A percentile compares a stretch with the other conserved stretches of the same genome.
These are phyloP conservation scores for Trichoderma cornu-damae DNA, from an alignment of 2,329 filamentous ascomycete genomes.

Conservation along the genomic window DNA sequence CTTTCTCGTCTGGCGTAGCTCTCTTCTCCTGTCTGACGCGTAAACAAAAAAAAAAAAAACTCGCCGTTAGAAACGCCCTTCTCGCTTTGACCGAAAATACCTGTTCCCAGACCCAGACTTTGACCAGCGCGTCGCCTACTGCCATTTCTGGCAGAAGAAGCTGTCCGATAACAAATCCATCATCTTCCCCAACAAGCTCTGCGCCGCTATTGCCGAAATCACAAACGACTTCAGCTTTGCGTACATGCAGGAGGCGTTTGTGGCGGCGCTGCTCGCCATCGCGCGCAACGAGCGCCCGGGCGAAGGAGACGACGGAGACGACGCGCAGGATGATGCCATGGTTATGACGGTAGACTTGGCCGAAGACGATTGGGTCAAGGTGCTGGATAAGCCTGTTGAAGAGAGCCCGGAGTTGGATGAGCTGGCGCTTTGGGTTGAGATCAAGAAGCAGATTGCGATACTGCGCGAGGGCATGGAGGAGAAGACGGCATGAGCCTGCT, in stretches of 20 bases:
- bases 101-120: slow-evolving; percentile 54
- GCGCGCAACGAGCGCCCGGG: slow-evolving; percentile 34
- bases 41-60: too few species aligned
- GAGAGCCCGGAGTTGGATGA: slow-evolving; percentile 43
- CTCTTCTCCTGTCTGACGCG: too few species aligned
- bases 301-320: slow-evolving; percentile 24
- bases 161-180: slow-evolving; percentile 52
- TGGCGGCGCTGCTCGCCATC: slow-evolving; percentile 56
- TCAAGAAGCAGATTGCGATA: slow-evolving; percentile 58
- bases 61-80: slow-evolving; percentile 51
- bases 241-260: slow-evolving; percentile 65
- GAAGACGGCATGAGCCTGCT: slow-evolving; percentile 15
- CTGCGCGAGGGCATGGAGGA: slow-evolving; percentile 55
- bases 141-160: slow-evolving; percentile 57
- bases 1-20: background rate
- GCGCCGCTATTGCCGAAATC: slow-evolving; percentile 54
- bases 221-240: slow-evolving; percentile 64
- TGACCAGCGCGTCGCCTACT: slow-evolving; percentile 54
- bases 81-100: slow-evolving; percentile 63
- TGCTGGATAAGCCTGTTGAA: slow-evolving; percentile 25
- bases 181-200: slow-evolving; percentile 50
- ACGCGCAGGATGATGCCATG: background rate
- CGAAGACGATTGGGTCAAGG: slow-evolving; percentile 38
- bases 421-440: slow-evolving; percentile 54
- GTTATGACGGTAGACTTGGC: slow-evolving; percentile 28